Evolutionary conservation across 1,284 basidiomycete species (phyloP).

Genomic region (Porogramme epimiltina): DNA sequence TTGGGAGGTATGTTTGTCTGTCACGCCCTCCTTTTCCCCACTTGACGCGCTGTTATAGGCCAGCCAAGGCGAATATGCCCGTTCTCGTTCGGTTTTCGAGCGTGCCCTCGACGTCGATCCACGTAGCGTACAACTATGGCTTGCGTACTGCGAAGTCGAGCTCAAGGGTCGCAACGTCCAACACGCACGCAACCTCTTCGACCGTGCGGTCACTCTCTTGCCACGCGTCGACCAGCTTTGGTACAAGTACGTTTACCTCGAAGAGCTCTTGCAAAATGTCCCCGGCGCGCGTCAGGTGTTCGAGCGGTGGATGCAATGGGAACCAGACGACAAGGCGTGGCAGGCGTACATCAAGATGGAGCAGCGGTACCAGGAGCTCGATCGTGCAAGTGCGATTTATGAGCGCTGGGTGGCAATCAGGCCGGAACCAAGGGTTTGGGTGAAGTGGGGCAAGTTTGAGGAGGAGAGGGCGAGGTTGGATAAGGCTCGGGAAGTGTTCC

Average conservation of each 20-base stretch:
- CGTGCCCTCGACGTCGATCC: constrained; percentile 96
- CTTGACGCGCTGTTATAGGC: constrained; percentile 65
- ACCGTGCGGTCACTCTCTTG: constrained; percentile 93
- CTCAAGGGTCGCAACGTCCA: constrained; percentile 96
- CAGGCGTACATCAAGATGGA: constrained; percentile 98
- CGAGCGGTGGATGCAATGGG: constrained; percentile 99
- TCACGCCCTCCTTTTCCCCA: constrained; percentile 14
- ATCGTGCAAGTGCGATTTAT: constrained; percentile 91
- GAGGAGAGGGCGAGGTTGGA: constrained; percentile 88
- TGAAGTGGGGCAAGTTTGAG: constrained; percentile 97
- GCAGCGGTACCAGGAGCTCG: constrained; percentile 89
- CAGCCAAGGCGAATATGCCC: constrained; percentile 94
- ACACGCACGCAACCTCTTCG: constrained; percentile 95
- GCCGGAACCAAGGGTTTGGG: constrained; percentile 95
- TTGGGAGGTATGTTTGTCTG: constrained; percentile 60
- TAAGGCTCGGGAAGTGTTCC: constrained; percentile 95
- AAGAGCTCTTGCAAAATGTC: constrained; percentile 96
- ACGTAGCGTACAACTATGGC: constrained; percentile 88
- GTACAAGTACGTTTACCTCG: constrained; percentile 99
- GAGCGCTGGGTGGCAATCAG: constrained; percentile 94
- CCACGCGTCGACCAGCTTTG: constrained; percentile 94
- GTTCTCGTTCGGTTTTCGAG: constrained; percentile 94
- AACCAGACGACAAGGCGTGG: constrained; percentile 99
- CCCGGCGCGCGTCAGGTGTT: constrained; percentile 96
- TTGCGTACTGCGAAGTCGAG: constrained; percentile 98